Evolutionary conservation across 2,329 filamentous ascomycete genomes (phyloP), one percentile per base, ranked within the genome.

Genomic region (Celoporthe dispersa): DNA sequence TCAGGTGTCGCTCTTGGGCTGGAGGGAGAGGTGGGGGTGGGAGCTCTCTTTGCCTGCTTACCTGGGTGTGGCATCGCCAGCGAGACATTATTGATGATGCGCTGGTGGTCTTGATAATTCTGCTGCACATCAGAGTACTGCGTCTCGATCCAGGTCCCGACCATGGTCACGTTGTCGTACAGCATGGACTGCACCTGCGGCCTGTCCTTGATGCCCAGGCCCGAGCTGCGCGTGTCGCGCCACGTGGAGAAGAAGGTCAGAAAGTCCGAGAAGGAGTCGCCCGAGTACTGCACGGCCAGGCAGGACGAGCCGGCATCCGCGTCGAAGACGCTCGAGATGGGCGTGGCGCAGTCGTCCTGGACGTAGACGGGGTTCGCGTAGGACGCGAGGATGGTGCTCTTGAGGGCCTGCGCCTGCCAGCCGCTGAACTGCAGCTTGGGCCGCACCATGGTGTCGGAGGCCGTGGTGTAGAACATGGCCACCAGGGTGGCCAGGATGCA

Each of bases 21-120:
- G 12, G 33, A 12, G 14, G 22, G 9, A 37, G 55, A 14, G 55
- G 9, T n/a, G n/a, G n/a, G 55, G 25, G 28, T 2, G 53, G n/a
- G n/a, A 31, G 4, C 33, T 25, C 6, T 59, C 19, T 33, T 9
- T n/a, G 31, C 22, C 8, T 63, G 6, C 72, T 66, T 66, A 59
- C 82, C 88, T 0, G 89, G 84, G 74, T 96, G 93, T 0, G 93
- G 93, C 86, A 94, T 91, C 0, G 92, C 91, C 73, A 94, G 84
- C 0, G 91, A 92, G 35, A 94, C 88, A 73, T 94, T 94, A 77
- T 94, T 92, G 75, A 95, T 82, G 51, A 91, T 84, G 35, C 91
- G 84, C 0, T 82, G 80, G 67, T 87, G 78, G 14, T 83, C 76
- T 5, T 82, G 76, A 4, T 85, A 90, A 0, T 83, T 80, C 3